Evolutionary conservation across 495 filamentous ascomycete genomes (phyloP).

Genomic region (Sordaria brevicollis): DNA sequence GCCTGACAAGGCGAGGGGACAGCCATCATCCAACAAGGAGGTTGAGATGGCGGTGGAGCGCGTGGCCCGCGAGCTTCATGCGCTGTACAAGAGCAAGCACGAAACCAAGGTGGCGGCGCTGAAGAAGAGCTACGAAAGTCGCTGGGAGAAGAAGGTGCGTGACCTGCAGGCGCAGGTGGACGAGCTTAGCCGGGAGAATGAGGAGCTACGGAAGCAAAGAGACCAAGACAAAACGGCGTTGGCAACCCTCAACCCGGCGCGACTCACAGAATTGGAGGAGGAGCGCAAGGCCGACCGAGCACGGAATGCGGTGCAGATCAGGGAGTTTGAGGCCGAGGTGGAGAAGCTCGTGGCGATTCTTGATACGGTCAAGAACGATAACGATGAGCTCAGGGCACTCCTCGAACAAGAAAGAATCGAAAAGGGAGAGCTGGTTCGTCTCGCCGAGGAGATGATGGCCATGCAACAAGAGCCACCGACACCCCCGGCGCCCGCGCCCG

Average conservation of each 20-base stretch:
- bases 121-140: constrained; percentile 86
- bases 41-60: constrained; percentile 86
- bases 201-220: constrained; percentile 53
- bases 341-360: constrained; percentile 62
- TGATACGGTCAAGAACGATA: constrained; percentile 51
- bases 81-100: constrained; percentile 93
- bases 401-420: constrained; percentile 74
- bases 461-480: constrained; percentile 26
- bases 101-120: constrained; percentile 87
- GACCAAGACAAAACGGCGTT: constrained; percentile 24
- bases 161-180: constrained; percentile 64
- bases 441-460: constrained; percentile 81
- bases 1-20: not conserved
- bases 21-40: constrained; percentile 29
- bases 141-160: constrained; percentile 75
- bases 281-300: constrained; percentile 40
- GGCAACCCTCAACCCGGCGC: constrained; percentile 44
- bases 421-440: constrained; percentile 86
- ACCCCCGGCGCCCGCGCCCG: constrained; percentile 4
- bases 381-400: constrained; percentile 50
- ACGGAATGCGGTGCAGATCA: constrained; percentile 41
- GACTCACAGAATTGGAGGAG: constrained; percentile 33
- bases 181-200: constrained; percentile 58
- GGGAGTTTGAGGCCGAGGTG: constrained; percentile 53
- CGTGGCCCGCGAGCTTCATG: constrained; percentile 80